Evolutionary conservation across 208 protist genomes (phyloP).

Genomic region (Wallacemonas collosoma): DNA sequence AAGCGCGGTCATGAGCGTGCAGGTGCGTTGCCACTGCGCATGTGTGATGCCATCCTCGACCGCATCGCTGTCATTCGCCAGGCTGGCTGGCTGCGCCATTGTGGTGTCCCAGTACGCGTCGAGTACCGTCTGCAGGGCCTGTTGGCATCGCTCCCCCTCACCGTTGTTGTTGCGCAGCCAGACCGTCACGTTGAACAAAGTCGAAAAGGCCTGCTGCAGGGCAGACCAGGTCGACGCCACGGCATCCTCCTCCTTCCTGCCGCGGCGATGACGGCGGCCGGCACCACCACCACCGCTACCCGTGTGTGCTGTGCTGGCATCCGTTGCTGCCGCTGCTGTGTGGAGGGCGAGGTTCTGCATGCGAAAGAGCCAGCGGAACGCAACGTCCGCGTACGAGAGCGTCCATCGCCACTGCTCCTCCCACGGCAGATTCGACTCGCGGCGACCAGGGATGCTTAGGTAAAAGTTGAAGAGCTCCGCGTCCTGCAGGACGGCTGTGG

Average conservation of each 20-base stretch:
- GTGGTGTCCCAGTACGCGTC: constrained; percentile 16
- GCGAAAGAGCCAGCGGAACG: constrained; percentile 33
- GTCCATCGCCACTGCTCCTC: constrained; percentile 42
- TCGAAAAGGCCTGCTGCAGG: constrained; percentile 27
- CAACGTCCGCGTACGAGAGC: constrained; percentile 32
- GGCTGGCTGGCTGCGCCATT: neutral
- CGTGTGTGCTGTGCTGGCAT: too few relatives aligned
- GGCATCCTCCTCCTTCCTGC: neutral
- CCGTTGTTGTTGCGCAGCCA: constrained; percentile 78
- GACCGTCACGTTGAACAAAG: constrained; percentile 73
- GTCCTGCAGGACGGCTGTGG: constrained; percentile 38
- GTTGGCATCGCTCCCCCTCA: constrained; percentile 58
- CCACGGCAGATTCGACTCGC: constrained; percentile 32
- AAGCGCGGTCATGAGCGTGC: constrained; percentile 23
- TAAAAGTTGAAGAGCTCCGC: constrained; percentile 49
- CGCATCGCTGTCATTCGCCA: constrained; percentile 1
- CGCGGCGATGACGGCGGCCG: neutral
- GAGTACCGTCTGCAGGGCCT: constrained; percentile 33
- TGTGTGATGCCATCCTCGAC: neutral
- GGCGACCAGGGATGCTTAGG: constrained; percentile 41
- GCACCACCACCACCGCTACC: neutral
- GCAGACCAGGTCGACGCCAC: constrained; percentile 5
- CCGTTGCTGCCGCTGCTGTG: neutral
- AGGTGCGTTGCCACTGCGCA: constrained; percentile 10
- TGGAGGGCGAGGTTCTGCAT: constrained; percentile 12